Conservation (phyloP, 306 rosid genomes). For the Luffa acutangula region DNA sequence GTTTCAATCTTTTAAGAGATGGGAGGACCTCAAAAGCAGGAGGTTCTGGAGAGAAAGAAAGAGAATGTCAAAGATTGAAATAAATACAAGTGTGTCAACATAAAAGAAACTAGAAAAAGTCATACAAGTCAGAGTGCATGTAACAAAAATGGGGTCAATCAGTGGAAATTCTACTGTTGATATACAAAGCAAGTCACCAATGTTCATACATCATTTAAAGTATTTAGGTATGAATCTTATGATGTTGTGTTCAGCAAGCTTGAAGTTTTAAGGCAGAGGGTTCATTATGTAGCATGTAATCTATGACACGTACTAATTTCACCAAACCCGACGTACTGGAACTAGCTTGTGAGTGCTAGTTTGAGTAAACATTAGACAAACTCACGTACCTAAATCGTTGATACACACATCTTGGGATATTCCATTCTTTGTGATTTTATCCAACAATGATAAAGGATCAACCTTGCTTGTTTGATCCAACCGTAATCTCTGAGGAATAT, state of each 20-base stretch:
- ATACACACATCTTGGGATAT: slow-evolving; percentile 81
- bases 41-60: slow-evolving; percentile 39
- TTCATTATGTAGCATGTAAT: neutral
- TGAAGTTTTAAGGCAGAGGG: neutral
- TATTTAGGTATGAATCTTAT: neutral
- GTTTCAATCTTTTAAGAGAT: slow-evolving; percentile 79
- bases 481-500: slow-evolving; percentile 39
- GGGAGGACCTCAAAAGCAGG: slow-evolving; percentile 97
- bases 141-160: neutral
- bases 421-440: slow-evolving; percentile 56
- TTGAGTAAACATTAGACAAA: neutral
- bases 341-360: neutral
- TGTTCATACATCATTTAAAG: neutral
- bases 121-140: neutral
- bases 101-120: neutral
- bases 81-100: neutral
- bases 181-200: neutral
- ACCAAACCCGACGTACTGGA: neutral
- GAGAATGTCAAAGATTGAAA: neutral
- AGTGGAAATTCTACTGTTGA: neutral
- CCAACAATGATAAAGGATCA: slow-evolving; percentile 70
- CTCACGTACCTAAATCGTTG: slow-evolving; percentile 71
- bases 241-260: neutral
- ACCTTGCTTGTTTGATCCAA: slow-evolving; percentile 59
- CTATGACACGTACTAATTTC: neutral